Conservation (phyloP, 2,329 filamentous ascomycete genomes). For the Diaporthe citriasiana region DNA sequence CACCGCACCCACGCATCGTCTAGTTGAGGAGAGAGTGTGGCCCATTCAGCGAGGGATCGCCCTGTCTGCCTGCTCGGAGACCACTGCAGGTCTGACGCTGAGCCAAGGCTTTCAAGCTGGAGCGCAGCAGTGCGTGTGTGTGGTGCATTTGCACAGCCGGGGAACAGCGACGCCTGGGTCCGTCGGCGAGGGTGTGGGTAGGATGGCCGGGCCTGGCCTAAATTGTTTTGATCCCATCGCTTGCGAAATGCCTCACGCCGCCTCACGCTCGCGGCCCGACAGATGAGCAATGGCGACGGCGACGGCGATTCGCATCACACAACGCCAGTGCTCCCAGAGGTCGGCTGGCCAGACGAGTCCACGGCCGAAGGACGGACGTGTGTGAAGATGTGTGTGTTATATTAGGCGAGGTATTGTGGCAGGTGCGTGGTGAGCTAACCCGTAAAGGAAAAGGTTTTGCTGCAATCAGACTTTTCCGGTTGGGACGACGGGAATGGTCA, state of each 20-base stretch:
- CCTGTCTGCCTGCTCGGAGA: conserved; percentile 10
- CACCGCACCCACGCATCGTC: not conserved
- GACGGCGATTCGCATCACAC: not conserved
- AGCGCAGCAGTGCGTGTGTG: not conserved
- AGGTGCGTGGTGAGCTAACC: not conserved
- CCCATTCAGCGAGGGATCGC: conserved; percentile 32
- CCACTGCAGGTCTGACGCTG: conserved; percentile 13
- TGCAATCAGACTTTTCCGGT: conserved; percentile 34
- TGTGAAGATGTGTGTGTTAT: not conserved
- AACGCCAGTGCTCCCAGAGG: not conserved
- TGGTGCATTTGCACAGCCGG: conserved; percentile 12
- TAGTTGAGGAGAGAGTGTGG: conserved; percentile 25
- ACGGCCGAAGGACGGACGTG: not conserved
- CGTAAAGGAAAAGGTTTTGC: conserved; percentile 1
- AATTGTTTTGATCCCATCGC: not conserved
- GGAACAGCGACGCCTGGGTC: conserved; percentile 29
- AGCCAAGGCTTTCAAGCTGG: conserved; percentile 19
- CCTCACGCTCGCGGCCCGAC: not conserved
- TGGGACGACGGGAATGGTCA: conserved; percentile 22
- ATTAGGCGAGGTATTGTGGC: not conserved
- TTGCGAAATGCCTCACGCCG: conserved; percentile 20
- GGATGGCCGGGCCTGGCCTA: not conserved
- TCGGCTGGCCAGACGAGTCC: conserved; percentile 5
- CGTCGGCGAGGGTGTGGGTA: not conserved
- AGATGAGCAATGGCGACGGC: not conserved